phyloP scores from a whole-genome alignment of 768 basidiomycete genomes.

The Lactifluus pinguis region DNA sequence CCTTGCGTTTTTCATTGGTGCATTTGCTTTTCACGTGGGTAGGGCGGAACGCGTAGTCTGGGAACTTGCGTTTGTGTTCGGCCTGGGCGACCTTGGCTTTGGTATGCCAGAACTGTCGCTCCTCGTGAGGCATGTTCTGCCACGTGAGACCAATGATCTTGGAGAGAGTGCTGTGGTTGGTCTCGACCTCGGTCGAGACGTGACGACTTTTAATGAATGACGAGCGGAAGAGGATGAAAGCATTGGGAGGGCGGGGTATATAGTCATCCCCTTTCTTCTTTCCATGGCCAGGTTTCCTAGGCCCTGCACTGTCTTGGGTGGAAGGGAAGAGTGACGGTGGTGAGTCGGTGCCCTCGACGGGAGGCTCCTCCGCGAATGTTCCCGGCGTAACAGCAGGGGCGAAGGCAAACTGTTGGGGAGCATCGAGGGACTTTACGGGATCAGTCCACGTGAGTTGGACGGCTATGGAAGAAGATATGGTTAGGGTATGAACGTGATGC shows the following conservation, averaged over 20 bases:
- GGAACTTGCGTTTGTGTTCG: constrained; percentile 68
- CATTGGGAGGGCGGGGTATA: constrained; percentile 78
- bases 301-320: constrained; percentile 25
- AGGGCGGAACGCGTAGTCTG: constrained; percentile 68
- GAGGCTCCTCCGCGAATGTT: constrained; percentile 43
- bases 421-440: constrained; percentile 31
- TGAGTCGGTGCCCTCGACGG: constrained; percentile 28
- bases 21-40: constrained; percentile 40
- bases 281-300: constrained; percentile 44
- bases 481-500: neutral
- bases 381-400: constrained; percentile 49
- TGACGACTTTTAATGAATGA: constrained; percentile 74
- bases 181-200: constrained; percentile 69
- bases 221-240: constrained; percentile 81
- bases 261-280: constrained; percentile 69
- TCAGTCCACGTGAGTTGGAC: constrained; percentile 40
- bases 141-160: constrained; percentile 82
- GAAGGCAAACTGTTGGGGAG: constrained; percentile 41
- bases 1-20: constrained; percentile 42
- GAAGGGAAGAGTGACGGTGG: constrained; percentile 55
- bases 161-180: constrained; percentile 73
- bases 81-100: constrained; percentile 66
- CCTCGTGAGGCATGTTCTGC: constrained; percentile 68
- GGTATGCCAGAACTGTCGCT: constrained; percentile 67
- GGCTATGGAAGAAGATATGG: constrained; percentile 17